Evolutionary conservation across 805 yeast genomes (phyloP).

Genomic region (Danielozyma ontarioensis): DNA sequence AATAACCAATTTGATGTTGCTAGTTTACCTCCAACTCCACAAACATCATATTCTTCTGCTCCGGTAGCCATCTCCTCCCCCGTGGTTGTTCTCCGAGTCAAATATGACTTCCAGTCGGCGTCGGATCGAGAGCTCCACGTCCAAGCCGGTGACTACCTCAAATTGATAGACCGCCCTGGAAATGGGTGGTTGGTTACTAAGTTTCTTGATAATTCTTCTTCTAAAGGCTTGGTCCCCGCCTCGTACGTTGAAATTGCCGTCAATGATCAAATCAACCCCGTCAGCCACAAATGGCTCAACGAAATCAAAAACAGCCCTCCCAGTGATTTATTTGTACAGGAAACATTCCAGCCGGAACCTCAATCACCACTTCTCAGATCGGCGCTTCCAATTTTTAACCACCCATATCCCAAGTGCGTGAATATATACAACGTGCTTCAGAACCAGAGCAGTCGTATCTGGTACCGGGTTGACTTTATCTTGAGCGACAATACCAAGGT

Average conservation of each 20-base stretch:
- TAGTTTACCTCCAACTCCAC: conserved; percentile 3
- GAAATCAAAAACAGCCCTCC: conserved; percentile 4
- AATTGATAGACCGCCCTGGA: conserved; percentile 29
- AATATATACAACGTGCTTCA: conserved; percentile 24
- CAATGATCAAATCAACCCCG: conserved; percentile 31
- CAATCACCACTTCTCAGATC: no score
- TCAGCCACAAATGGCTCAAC: conserved; percentile 27
- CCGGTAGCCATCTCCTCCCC: conserved; percentile 4
- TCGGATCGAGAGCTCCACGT: conserved; percentile 22
- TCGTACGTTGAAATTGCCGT: conserved; percentile 34
- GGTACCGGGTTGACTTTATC: conserved; percentile 30
- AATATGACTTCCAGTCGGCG: conserved; percentile 28
- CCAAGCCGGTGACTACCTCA: conserved; percentile 22
- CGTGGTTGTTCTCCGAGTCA: conserved; percentile 23
- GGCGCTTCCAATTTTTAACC: background rate
- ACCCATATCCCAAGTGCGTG: conserved; percentile 8
- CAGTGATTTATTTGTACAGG: background rate
- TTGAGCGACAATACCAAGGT: conserved; percentile 13
- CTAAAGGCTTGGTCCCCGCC: conserved; percentile 33
- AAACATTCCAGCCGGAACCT: background rate
- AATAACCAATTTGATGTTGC: conserved; percentile 1
- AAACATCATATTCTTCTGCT: conserved; percentile 4
- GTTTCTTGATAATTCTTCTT: conserved; percentile 14
- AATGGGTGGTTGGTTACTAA: conserved; percentile 38
- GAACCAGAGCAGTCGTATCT: conserved; percentile 15